Base-by-base conservation (phyloP, 345 rosid genomes). In the Trapa bicornis region DNA sequence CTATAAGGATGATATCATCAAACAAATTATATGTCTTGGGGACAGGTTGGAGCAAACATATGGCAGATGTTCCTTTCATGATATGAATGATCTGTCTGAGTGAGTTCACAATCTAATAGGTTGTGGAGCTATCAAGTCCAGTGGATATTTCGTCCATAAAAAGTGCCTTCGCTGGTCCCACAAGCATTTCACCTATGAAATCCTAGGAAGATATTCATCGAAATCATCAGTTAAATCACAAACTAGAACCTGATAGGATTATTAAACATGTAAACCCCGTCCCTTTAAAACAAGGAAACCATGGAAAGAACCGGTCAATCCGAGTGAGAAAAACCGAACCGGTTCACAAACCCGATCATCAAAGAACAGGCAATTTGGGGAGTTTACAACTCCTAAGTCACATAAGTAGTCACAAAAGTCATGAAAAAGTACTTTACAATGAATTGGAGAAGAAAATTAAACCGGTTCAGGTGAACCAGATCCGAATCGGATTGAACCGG, bases 131-230 rank as follows among this genome's bases (percentile, higher is more conserved):
- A 72, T 91, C 89, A 64, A 91, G 69, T 36, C 96, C 96, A 11
- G 87, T 89, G 9, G 97, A 85, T 68, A 86, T 86, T 53, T 89
- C 89, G 65, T 87, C 96, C 96, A 87, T 87, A 65, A 87, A 81
- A 58, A 83, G 70, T 14, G 84, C 93, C 77, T 75, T 83, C 0
- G 86, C 78, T 10, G 88, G 88, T 47, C 94, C 96, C n/a, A 83
- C 91, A 66, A 87, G 74, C 91, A 87, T 87, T 74, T 87, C 92
- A n/a, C 92, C 91, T 88, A 62, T 37, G 42, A 69, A 62, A 37
- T 1, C 8, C 36, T 11, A 41, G 39, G 29, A 11, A 50, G 32
- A 10, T 39, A 14, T 64, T 37, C 16, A 15, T 63, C 32, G 17
- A 10, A 15, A 36, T n/a, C 37, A 57, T 12, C 33, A 16, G 37